Base-by-base conservation (phyloP, 2,329 filamentous ascomycete genomes). In the Aspergillus pseudoviridinutans region DNA sequence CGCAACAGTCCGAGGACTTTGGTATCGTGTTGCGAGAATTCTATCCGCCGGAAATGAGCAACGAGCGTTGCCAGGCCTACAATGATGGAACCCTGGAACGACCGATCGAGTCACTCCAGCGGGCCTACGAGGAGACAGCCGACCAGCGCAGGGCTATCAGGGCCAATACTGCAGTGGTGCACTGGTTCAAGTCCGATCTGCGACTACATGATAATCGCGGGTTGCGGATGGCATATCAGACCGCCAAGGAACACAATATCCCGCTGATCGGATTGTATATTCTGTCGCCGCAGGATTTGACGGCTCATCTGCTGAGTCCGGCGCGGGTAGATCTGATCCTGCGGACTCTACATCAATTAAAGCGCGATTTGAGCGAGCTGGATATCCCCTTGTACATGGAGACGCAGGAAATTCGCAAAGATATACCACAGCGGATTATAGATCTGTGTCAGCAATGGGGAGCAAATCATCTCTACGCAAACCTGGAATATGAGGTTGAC, bases 401-500 rank as follows among this genome's bases (percentile, higher is more conserved):
- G 72, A 90, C 85, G 0, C 81, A 91, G 6, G 81, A 86, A 54
- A 83, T 84, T 65, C 80, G 92, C 35, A 87, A 81, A 61, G 74
- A 80, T 1, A 79, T 94, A 0, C 83, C 87, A 0, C 72, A 71
- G 1, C 79, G 86, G 3, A 78, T 96, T 9, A 64, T 89, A 1
- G 82, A 87, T 53, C 76, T 92, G 44, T 84, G 89, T 70, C 77
- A 84, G 29, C 77, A 85, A 59, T 96, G 91, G 91, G 84, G 84
- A 0, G 88, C 85, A 0, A 87, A 81, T 51, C 89, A 94, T 66
- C 63, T 96, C 2, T 95, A 86, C 66, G 86, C 89, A 50, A 96
- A 96, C 68, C 85, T 92, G 57, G 92, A 96, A 71, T 96, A 96
- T 67, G 92, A 96, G 71, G 91, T 95, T 0, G 92, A 97, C 68